A percentile compares a stretch with the other conserved stretches of the same genome.
phyloP scores from a whole-genome alignment of 2,329 filamentous ascomycete genomes.

The Huntiella omanensis region DNA sequence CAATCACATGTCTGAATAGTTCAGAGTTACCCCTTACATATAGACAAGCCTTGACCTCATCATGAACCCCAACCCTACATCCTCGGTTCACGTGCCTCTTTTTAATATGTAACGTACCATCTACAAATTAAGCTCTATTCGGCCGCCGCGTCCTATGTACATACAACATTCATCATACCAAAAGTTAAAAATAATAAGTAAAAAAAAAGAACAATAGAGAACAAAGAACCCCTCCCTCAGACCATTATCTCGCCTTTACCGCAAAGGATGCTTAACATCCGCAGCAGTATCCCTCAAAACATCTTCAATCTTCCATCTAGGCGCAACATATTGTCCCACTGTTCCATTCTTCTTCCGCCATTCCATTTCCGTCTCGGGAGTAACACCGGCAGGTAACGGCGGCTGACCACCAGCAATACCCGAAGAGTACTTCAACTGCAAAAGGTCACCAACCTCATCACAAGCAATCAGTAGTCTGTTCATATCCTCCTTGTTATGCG shows the following conservation, averaged over 20 bases:
- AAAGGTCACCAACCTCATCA: slow-evolving; percentile 75
- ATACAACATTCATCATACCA: no score
- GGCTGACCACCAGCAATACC: slow-evolving; percentile 78
- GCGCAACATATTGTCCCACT: slow-evolving; percentile 55
- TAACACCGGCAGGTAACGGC: slow-evolving; percentile 52
- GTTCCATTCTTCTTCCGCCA: slow-evolving; percentile 43
- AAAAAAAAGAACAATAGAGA: slow-evolving; percentile 5
- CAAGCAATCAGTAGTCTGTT: slow-evolving; percentile 78
- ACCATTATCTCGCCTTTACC: slow-evolving; percentile 24
- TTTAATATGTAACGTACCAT: no score
- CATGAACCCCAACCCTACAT: no score
- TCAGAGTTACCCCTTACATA: no score
- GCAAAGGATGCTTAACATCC: slow-evolving; percentile 55
- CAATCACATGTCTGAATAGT: no score
- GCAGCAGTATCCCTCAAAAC: slow-evolving; percentile 56
- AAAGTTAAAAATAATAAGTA: background rate
- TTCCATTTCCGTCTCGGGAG: slow-evolving; percentile 52
- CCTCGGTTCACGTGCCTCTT: no score
- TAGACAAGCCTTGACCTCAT: no score
- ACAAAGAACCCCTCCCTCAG: background rate
- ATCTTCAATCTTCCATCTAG: slow-evolving; percentile 71
- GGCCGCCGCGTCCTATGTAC: no score
- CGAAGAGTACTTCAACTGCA: slow-evolving; percentile 95
- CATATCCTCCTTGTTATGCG: slow-evolving; percentile 96
- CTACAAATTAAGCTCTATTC: no score